Conservation (phyloP, 1,284 basidiomycete species). For the Trametes versicolor region DNA sequence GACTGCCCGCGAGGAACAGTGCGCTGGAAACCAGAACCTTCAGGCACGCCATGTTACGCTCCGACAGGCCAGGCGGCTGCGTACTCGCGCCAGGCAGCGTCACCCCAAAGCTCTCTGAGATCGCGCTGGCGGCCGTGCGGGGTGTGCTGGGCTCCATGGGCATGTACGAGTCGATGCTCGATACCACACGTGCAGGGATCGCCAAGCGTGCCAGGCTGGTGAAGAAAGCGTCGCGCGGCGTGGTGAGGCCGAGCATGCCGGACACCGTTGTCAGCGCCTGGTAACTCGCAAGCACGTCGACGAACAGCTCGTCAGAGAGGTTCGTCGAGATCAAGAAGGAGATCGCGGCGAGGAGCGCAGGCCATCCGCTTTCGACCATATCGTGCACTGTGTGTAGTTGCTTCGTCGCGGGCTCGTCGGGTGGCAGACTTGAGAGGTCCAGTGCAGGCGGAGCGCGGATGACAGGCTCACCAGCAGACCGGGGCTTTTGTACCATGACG, state of each 20-base stretch:
- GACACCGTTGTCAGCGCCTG: slow-evolving; percentile 90
- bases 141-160: slow-evolving; percentile 69
- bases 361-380: slow-evolving; percentile 91
- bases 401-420: slow-evolving; percentile 61
- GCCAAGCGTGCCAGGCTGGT: slow-evolving; percentile 88
- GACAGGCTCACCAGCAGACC: slow-evolving; percentile 70
- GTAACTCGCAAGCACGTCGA: slow-evolving; percentile 82
- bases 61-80: slow-evolving; percentile 80
- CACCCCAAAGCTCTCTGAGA: slow-evolving; percentile 79
- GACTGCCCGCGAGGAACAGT: slow-evolving; percentile 83
- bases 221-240: slow-evolving; percentile 94
- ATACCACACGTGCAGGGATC: slow-evolving; percentile 88
- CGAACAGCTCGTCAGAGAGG: slow-evolving; percentile 88
- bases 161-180: slow-evolving; percentile 76
- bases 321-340: slow-evolving; percentile 92
- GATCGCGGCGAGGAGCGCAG: slow-evolving; percentile 87
- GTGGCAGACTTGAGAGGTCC: slow-evolving; percentile 67
- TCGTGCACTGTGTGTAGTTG: slow-evolving; percentile 71
- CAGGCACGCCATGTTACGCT: slow-evolving; percentile 91
- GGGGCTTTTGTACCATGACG: slow-evolving; percentile 72
- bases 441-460: slow-evolving; percentile 80
- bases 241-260: slow-evolving; percentile 86
- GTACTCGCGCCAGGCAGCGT: slow-evolving; percentile 47
- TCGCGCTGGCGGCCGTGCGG: slow-evolving; percentile 62
- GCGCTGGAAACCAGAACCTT: slow-evolving; percentile 85